A percentile compares a stretch with the other conserved stretches of the same genome.
phyloP scores from a whole-genome alignment of 306 rosid species.

The Medicago arabica region DNA sequence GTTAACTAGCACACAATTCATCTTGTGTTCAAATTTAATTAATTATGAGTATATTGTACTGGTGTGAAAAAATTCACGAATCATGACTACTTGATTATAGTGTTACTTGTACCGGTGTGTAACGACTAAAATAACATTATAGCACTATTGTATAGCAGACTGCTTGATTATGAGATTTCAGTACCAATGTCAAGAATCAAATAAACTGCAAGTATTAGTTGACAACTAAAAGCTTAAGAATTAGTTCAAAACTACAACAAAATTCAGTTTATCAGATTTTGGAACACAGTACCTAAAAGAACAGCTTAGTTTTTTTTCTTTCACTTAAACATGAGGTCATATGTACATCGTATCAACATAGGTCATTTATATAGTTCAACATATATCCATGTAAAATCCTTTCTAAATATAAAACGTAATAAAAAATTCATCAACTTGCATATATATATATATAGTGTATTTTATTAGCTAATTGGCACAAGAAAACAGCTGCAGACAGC shows the following conservation, averaged over 20 bases:
- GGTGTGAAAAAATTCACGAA: too few relatives aligned
- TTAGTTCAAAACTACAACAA: background rate
- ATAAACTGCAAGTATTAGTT: too few relatives aligned
- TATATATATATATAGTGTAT: background rate
- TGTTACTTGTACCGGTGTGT: too few relatives aligned
- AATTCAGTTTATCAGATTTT: background rate
- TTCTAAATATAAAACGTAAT: background rate
- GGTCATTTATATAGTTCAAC: background rate
- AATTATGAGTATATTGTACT: too few relatives aligned
- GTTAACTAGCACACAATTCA: too few relatives aligned
- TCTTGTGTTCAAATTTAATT: too few relatives aligned
- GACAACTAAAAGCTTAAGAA: too few relatives aligned
- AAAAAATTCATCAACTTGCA: background rate
- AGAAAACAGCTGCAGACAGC: constrained; percentile 21
- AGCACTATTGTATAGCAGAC: too few relatives aligned
- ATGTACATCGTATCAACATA: background rate
- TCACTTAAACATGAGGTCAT: background rate
- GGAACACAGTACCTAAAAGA: background rate
- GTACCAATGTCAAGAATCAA: too few relatives aligned
- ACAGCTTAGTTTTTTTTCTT: background rate
- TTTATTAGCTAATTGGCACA: background rate
- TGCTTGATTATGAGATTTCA: too few relatives aligned
- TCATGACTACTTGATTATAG: too few relatives aligned
- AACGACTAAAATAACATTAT: too few relatives aligned
- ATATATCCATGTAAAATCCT: background rate